Conservation (phyloP, 2,329 filamentous ascomycete species). For the Epichloe gansuensis region DNA sequence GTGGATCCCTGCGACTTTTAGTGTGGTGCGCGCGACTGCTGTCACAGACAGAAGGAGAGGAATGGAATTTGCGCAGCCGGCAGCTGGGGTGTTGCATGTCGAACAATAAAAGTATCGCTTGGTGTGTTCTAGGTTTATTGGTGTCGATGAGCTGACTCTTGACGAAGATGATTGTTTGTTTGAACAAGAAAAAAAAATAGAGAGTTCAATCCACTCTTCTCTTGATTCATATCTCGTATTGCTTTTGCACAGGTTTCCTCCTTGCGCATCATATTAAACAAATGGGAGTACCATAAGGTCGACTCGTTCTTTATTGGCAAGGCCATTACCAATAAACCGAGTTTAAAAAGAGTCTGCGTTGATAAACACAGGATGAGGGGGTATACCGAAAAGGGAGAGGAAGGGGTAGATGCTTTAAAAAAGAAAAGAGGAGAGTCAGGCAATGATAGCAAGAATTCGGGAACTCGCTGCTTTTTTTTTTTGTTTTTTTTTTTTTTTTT, state of each 20-base stretch:
- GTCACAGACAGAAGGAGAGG: not conserved
- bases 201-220: not conserved
- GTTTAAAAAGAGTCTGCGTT: not conserved
- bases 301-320: not conserved
- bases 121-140: not conserved
- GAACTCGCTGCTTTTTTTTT: not conserved
- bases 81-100: not conserved
- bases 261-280: conserved; percentile 1
- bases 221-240: not conserved
- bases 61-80: not conserved
- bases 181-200: not conserved
- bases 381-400: not conserved
- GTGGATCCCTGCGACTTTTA: not conserved
- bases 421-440: not conserved
- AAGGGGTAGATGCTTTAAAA: not conserved
- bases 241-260: not conserved
- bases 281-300: not conserved
- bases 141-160: not conserved
- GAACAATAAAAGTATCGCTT: not conserved
- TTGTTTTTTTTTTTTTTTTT: too few relatives aligned
- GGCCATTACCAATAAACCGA: not conserved
- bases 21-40: not conserved
- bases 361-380: not conserved
- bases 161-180: not conserved
- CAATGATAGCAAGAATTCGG: not conserved